Conservation (phyloP, 768 basidiomycete genomes). For the Cystofilobasidium ferigula region DNA sequence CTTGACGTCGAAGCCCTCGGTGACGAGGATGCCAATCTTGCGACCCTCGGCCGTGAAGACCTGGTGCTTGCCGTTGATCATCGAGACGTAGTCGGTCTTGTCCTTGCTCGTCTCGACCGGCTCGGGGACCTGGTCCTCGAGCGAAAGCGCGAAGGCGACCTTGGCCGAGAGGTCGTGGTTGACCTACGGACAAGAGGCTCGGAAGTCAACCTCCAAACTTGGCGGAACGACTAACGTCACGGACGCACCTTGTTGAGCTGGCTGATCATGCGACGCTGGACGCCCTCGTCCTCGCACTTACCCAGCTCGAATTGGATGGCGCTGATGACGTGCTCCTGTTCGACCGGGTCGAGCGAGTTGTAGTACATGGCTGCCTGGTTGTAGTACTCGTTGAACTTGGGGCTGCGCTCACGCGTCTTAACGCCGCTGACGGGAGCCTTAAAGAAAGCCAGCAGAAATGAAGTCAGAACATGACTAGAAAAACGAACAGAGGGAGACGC, state of each 20-base stretch:
- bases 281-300: conserved; percentile 64
- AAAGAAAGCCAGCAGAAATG: background rate
- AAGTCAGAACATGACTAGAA: background rate
- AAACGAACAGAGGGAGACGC: background rate
- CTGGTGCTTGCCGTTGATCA: conserved; percentile 39
- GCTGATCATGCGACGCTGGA: conserved; percentile 58
- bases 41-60: conserved; percentile 47
- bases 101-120: conserved; percentile 56
- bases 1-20: conserved; percentile 65
- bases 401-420: conserved; percentile 44
- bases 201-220: background rate
- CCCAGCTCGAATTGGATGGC: conserved; percentile 74
- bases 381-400: conserved; percentile 64
- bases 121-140: conserved; percentile 45
- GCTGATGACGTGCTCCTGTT: conserved; percentile 58
- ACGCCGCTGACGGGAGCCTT: conserved; percentile 40
- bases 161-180: conserved; percentile 59
- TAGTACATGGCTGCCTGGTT: conserved; percentile 69
- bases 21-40: conserved; percentile 59
- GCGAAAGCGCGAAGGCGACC: conserved; percentile 47
- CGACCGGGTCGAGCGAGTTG: conserved; percentile 61
- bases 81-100: conserved; percentile 50
- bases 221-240: background rate
- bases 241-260: conserved; percentile 44
- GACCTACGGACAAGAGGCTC: conserved; percentile 44